Base-by-base conservation (phyloP, 495 filamentous ascomycete genomes). In the Hypoxylon lienhwacheense region DNA sequence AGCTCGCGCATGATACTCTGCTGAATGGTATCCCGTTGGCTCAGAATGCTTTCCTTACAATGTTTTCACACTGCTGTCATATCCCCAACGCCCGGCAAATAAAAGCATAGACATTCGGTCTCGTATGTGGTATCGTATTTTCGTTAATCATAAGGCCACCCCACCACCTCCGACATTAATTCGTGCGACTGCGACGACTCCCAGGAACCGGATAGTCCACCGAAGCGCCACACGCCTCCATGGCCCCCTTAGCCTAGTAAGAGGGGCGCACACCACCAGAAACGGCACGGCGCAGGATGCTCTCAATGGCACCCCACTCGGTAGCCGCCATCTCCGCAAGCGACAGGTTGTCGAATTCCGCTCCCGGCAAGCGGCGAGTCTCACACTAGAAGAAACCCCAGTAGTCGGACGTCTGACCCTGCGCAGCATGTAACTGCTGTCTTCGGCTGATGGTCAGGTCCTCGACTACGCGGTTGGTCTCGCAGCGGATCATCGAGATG, bases 401-500 rank as follows among this genome's bases (percentile, higher is more conserved):
- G 56, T 73, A 70, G 20, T 40, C 55, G 5, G 63, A 64, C 7
- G 56, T 63, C 39, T 54, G 15, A n/a, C 53, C 41, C 52, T 71
- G 53, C 39, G 47, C 48, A 11, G 66, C 54, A 17, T 72, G 64
- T 2, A 81, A 70, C 8, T 67, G 55, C 2, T 67, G 49, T 14
- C 64, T 55, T 48, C 66, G 58, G 44, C 25, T 21, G 11, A 70
- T 25, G 17, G 58, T 20, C 28, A 65, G 42, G 12, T 35, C 10
- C 4, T 65, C 21, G 5, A 68, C 42, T 11, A 39, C 29, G 2
- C 65, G 53, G 1, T 36, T 68, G 0, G 77, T 77, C 42, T 76
- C 71, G 25, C 76, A 71, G 24, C 74, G 76, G 34, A 85, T 73
- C 17, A 81, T 41, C 21, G 67, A 61, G 16, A 80, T 75, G 64